phyloP scores from a whole-genome alignment of 1,284 basidiomycete genomes.

The Caloboletus firmus region DNA sequence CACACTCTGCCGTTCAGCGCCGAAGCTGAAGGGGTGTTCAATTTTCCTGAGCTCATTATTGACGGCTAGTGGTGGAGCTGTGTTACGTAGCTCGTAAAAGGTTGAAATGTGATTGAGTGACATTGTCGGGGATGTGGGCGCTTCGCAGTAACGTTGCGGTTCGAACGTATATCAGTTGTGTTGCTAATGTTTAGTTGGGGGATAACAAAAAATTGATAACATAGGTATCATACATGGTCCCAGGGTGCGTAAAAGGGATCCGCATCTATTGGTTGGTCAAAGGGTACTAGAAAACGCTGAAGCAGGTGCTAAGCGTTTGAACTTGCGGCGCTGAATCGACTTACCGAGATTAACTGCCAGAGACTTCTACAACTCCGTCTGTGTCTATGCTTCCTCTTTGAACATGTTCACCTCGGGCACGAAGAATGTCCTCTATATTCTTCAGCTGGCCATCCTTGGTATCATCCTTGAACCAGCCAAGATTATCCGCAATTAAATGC shows the following conservation, averaged over 20 bases:
- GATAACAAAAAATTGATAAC: neutral
- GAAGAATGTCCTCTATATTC: conserved; percentile 82
- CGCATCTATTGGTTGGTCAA: neutral
- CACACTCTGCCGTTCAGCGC: conserved; percentile 5
- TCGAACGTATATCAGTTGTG: neutral
- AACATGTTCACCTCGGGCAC: conserved; percentile 75
- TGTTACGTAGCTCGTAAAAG: conserved; percentile 17
- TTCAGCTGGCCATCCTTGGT: conserved; percentile 70
- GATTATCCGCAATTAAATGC: conserved; percentile 87
- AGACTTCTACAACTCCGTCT: conserved; percentile 45
- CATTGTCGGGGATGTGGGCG: neutral
- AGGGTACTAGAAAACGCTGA: neutral
- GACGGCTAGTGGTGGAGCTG: conserved; percentile 12
- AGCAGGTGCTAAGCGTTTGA: neutral
- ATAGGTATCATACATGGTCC: conserved; percentile 15
- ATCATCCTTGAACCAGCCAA: conserved; percentile 89
- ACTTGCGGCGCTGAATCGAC: neutral
- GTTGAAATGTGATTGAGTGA: neutral
- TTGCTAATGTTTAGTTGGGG: neutral
- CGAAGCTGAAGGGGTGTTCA: neutral
- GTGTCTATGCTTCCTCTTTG: conserved; percentile 52
- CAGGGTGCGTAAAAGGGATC: neutral
- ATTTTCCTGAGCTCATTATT: neutral
- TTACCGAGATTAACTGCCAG: conserved; percentile 17
- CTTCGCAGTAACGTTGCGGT: neutral